Evolutionary conservation across 2,329 filamentous ascomycete species (phyloP), one percentile per base, ranked within the genome.

Genomic region (Proliferodiscus dingleyae): DNA sequence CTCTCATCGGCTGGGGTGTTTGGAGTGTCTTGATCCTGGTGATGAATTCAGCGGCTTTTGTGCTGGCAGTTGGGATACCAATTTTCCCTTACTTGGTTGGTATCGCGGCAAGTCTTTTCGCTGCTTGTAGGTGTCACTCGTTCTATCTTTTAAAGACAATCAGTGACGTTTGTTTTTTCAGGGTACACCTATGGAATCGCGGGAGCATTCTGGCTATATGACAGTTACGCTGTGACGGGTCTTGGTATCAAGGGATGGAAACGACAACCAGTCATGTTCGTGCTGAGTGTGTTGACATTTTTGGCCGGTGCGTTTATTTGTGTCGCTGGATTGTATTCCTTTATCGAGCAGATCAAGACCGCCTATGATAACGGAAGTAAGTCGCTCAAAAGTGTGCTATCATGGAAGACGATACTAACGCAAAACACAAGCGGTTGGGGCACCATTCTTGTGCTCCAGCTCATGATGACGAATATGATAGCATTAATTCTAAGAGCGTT

Each of bases 21-120:
- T 78, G 75, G 75, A 59, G 66, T 2, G 42, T 66, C 0, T 59
- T 78, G 6, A 65, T 75, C 4, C 26, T 75, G 2, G 30, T 74
- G 5, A 66, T 70, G 47, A 76, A 75, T 40, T 66, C 57, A 1
- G 64, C 68, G 2, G 77, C 80, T 3, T 83, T 80, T 71, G 64
- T 86, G 49, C 79, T 87, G 45, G 80, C 83, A 8, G 75, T 82
- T 58, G 78, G 79, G 0, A 80, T 87, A 5, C 84, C 84, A 1
- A 75, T 80, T 30, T 87, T 87, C 67, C 78, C 78, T 60, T 71
- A 78, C 30, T 67, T 87, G 9, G 67, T 87, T 4, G 77, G 77
- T 3, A 65, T 87, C 32, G 77, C 86, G 56, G 72, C 70, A 23
- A 73, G 81, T 2, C 64, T 85, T 2, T 85, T 86, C 49, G 78